Base-by-base conservation (phyloP, 1,139 yeast species). In the Zygotorulaspora mrakii region DNA sequence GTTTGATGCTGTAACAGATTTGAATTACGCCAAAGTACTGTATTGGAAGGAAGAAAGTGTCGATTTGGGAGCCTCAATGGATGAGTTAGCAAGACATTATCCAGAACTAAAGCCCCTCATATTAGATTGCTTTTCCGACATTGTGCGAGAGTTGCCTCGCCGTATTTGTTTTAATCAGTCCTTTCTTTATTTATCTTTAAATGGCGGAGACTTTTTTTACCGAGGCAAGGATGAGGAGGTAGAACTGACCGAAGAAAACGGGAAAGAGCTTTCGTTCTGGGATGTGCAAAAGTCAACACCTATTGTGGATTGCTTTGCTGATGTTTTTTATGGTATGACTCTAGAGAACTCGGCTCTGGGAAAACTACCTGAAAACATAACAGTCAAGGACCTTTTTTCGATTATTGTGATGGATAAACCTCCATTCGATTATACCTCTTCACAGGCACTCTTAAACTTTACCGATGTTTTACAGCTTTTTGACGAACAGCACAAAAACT, bases 31-130 rank as follows among this genome's bases (percentile, higher is more conserved):
- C 6, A 74, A 73, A 47, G 67, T 66, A 11, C 47, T 77, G 34
- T 63, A 70, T 1, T 65, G 64, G 45, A 68, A 72, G 28, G 85
- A 79, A 47, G 70, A 68, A 53, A 70, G 74, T 10, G 69, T 70
- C 14, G 71, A 66, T 40, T 59, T 86, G 20, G 96, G 95, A 0
- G 68, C 76, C 25, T 73, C 84, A 0, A 71, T 88, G 53, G 96
- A 89, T 56, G 94, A 86, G 50, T 66, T 89, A 37, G 81, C 87
- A 5, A 74, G 96, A 53, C 96, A 89, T 58, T 86, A 86, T 54
- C 82, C 94, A 1, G 74, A 73, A 1, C 68, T 88, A 43, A 79
- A 84, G 40, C 80, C 83, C 0, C 57, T 66, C 0, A 77, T 89
- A 25, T 64, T 77, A 38, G 62, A 68, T 4, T 76, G 78, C 40